Conservation (phyloP, 257 asterid species). For the Nicotiana obtusifolia region DNA sequence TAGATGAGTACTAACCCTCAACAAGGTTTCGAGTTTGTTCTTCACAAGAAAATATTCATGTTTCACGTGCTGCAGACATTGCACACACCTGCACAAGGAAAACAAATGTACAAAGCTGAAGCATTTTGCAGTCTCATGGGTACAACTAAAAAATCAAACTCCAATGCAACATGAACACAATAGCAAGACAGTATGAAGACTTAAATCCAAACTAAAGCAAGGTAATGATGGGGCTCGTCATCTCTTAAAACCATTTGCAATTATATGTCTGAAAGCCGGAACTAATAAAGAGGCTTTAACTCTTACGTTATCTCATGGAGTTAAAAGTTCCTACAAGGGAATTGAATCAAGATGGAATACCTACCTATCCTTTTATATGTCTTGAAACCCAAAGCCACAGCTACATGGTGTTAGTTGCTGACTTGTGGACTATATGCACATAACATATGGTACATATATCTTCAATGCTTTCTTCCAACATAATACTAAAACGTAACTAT, state of each 20-base stretch:
- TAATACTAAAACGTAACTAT: background rate
- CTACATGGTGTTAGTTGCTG: background rate
- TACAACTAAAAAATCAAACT: background rate
- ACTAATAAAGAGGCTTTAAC: background rate
- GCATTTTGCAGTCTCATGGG: background rate
- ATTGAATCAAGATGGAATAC: background rate
- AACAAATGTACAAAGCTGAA: background rate
- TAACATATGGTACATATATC: background rate
- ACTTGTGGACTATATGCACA: background rate
- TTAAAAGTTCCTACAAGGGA: background rate
- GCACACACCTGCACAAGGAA: slow-evolving; percentile 26
- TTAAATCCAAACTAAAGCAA: background rate
- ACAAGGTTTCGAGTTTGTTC: slow-evolving; percentile 29
- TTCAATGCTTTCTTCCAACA: background rate
- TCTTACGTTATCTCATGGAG: background rate
- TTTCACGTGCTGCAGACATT: slow-evolving; percentile 27
- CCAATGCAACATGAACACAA: background rate
- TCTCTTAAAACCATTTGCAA: background rate
- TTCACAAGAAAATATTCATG: slow-evolving; percentile 29
- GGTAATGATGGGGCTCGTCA: background rate
- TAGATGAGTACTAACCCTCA: slow-evolving; percentile 18
- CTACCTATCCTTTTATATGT: background rate
- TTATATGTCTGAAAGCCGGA: background rate
- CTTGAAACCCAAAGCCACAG: background rate
- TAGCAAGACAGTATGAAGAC: background rate